Base-by-base conservation (phyloP, 2,329 filamentous ascomycete genomes). In the Aspergillus glaucus region DNA sequence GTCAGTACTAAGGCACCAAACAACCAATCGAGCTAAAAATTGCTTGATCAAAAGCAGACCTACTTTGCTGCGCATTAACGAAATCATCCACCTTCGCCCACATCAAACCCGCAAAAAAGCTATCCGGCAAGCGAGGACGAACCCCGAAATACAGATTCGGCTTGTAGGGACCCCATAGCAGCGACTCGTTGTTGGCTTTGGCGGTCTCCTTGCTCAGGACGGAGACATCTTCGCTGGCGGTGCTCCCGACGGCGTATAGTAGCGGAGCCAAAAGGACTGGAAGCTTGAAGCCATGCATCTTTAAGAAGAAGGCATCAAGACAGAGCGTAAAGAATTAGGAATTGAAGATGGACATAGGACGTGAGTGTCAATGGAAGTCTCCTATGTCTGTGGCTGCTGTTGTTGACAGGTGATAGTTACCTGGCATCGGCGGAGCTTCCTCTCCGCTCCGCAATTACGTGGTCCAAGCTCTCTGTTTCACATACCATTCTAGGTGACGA, bases 111-210 rank as follows among this genome's bases (percentile, higher is more conserved):
- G 88, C 84, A 69, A 85, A 82, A 57, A 97, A 68, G 60, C 88
- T 91, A 65, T 91, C 84, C 0, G 91, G 86, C 44, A 92, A 77
- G 50, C 90, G 80, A 42, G 92, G 88, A 17, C 88, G 80, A 32
- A 95, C 81, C 2, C 92, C 92, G 74, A 97, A 97, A 71, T 96
- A 97, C 41, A 97, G 71, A 63, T 96, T 96, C 0, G 92, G 87
- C 58, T 88, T 82, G 73, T 97, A 98, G 1, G 93, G 89, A 0
- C 93, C 93, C 93, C 93, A 98, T 74, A 97, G 78, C 59, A 98
- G 77, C 62, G 86, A 92, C 63, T 94, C 80, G 69, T 97, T 95
- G 58, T 75, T 79, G 21, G 75, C 74, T 61, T 61, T 67, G 22
- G 66, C 65, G 43, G 71, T 61, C 58, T 76, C 73, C 51, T 66